Evolutionary conservation across 2,329 filamentous ascomycete genomes (phyloP).

Genomic region (Akanthomyces lecanii): DNA sequence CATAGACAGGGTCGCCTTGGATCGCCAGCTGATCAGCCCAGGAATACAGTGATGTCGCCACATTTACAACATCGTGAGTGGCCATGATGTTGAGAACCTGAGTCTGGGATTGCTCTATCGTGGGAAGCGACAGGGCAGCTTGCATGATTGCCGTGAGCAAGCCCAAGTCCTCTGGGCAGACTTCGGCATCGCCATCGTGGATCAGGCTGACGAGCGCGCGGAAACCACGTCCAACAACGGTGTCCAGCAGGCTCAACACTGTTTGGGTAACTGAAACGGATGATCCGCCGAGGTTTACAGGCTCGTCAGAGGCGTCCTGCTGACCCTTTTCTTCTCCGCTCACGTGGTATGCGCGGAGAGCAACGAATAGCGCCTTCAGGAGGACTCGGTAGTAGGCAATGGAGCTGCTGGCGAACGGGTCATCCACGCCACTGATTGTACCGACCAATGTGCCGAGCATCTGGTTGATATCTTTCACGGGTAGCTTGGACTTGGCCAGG

Average conservation of each 20-base stretch:
- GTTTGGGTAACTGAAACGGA: conserved; percentile 51
- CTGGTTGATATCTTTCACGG: conserved; percentile 47
- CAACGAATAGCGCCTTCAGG: conserved; percentile 79
- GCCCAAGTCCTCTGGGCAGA: conserved; percentile 74
- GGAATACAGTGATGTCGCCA: conserved; percentile 82
- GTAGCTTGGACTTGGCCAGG: conserved; percentile 57
- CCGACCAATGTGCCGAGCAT: conserved; percentile 48
- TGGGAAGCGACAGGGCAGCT: conserved; percentile 73
- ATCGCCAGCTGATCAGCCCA: conserved; percentile 84
- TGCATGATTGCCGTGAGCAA: conserved; percentile 86
- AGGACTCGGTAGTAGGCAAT: conserved; percentile 76
- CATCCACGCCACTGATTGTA: conserved; percentile 50
- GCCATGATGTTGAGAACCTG: conserved; percentile 68
- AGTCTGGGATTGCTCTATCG: conserved; percentile 65
- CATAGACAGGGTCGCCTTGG: conserved; percentile 82
- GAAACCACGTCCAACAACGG: conserved; percentile 77
- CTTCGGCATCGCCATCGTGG: conserved; percentile 63
- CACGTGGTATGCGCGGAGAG: conserved; percentile 61
- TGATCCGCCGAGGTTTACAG: conserved; percentile 31
- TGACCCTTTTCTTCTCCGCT: conserved; percentile 14
- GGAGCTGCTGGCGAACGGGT: conserved; percentile 49
- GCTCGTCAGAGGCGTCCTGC: conserved; percentile 26
- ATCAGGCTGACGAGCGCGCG: conserved; percentile 74
- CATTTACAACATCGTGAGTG: conserved; percentile 69
- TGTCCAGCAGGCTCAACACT: conserved; percentile 74